A percentile compares a stretch with the other conserved stretches of the same genome.
Evolutionary conservation across 2,329 filamentous ascomycete genomes (phyloP).

Genomic region (Allantophomopsis cytisporea): DNA sequence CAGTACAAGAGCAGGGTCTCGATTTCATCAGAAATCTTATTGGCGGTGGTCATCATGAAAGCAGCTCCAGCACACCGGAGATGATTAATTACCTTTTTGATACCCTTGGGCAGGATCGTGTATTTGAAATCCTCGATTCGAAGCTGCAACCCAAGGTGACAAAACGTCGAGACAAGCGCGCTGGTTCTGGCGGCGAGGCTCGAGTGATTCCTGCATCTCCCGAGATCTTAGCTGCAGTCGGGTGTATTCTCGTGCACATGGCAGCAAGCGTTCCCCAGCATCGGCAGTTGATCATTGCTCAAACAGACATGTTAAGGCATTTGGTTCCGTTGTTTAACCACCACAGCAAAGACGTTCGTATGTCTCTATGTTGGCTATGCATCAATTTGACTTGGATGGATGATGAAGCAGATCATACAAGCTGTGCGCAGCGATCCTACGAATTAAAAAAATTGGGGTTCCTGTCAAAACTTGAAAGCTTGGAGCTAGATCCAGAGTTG

Average conservation of each 20-base stretch:
- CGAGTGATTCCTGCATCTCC: constrained; percentile 41
- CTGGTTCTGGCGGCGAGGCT: constrained; percentile 24
- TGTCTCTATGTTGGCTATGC: constrained; percentile 69
- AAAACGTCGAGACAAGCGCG: constrained; percentile 34
- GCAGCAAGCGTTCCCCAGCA: constrained; percentile 71
- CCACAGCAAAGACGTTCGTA: constrained; percentile 58
- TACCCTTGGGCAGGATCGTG: constrained; percentile 58
- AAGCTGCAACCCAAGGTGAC: constrained; percentile 56
- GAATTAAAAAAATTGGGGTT: constrained; percentile 64
- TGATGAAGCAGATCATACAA: constrained; percentile 50
- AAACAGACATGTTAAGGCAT: constrained; percentile 61
- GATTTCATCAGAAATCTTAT: constrained; percentile 87
- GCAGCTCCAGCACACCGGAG: constrained; percentile 36
- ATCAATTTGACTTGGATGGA: constrained; percentile 80
- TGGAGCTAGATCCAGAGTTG: constrained; percentile 59
- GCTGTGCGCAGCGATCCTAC: constrained; percentile 50
- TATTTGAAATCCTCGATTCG: constrained; percentile 69
- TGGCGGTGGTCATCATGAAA: constrained; percentile 39
- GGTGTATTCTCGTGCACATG: constrained; percentile 78
- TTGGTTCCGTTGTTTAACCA: constrained; percentile 63
- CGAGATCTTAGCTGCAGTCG: constrained; percentile 65
- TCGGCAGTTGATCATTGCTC: constrained; percentile 62
- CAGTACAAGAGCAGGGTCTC: constrained; percentile 82
- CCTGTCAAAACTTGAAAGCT: constrained; percentile 45
- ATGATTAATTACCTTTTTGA: constrained; percentile 81